These are phyloP conservation scores for Thecaphora frezii DNA, from an alignment of 1,284 basidiomycete species.

Conservation along the genomic window DNA sequence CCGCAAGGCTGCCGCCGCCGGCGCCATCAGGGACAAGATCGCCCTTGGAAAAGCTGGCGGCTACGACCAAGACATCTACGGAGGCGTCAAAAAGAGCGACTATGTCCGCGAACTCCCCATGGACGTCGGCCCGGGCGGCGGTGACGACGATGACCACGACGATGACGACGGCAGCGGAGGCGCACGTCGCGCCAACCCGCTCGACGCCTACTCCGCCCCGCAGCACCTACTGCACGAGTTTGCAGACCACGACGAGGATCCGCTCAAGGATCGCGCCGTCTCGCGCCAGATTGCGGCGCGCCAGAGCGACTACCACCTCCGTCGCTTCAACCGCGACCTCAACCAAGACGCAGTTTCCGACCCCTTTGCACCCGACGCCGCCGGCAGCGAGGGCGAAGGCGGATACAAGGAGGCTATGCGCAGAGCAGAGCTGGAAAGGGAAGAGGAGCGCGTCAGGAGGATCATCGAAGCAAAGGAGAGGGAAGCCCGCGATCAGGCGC, in stretches of 20 bases:
- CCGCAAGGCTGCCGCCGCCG: conserved; percentile 7
- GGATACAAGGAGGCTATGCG: conserved; percentile 97
- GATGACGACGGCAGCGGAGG: conserved; percentile 12
- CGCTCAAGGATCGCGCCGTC: conserved; percentile 87
- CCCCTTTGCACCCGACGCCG: conserved; percentile 63
- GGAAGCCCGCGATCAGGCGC: conserved; percentile 68
- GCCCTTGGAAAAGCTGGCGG: conserved; percentile 35
- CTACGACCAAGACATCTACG: conserved; percentile 45
- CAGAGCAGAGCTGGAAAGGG: conserved; percentile 83
- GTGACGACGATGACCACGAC: conserved; percentile 25
- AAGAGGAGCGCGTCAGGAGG: conserved; percentile 80
- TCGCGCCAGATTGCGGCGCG: conserved; percentile 89
- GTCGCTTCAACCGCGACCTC: conserved; percentile 69
- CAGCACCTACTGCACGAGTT: conserved; percentile 95
- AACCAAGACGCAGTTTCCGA: conserved; percentile 38
- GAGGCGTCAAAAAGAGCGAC: conserved; percentile 27
- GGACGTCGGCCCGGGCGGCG: background rate
- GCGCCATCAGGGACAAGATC: conserved; percentile 22
- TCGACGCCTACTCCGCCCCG: conserved; percentile 70
- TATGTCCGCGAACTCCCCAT: conserved; percentile 47
- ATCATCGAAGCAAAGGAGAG: conserved; percentile 81
- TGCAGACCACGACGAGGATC: conserved; percentile 84
- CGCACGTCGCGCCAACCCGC: conserved; percentile 36
- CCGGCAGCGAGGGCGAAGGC: conserved; percentile 67
- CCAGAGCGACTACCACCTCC: conserved; percentile 92